Conservation (phyloP, 2,329 filamentous ascomycete genomes). For the Arthrobotrys megalospora region DNA sequence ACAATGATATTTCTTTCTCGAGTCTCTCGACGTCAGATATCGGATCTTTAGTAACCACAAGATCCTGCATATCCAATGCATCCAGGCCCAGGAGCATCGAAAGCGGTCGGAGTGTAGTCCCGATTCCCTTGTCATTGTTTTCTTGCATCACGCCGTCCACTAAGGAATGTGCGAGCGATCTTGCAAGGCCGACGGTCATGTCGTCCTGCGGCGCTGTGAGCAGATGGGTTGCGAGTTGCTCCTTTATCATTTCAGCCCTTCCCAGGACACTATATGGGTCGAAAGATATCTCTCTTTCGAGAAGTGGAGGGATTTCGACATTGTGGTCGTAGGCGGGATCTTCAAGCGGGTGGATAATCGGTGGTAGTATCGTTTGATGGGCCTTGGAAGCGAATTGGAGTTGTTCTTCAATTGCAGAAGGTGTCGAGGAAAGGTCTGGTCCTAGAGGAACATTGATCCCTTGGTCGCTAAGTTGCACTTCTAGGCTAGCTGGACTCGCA, state of each 20-base stretch:
- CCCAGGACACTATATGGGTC: slow-evolving; percentile 42
- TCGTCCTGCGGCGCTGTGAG: slow-evolving; percentile 32
- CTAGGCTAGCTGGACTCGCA: slow-evolving; percentile 70
- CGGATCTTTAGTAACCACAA: slow-evolving; percentile 37
- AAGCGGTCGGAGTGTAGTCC: slow-evolving; percentile 32
- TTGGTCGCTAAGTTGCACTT: slow-evolving; percentile 49
- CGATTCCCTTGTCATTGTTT: slow-evolving; percentile 28
- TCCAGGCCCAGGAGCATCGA: slow-evolving; percentile 49
- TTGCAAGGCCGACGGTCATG: slow-evolving; percentile 29
- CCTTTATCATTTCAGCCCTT: slow-evolving; percentile 47
- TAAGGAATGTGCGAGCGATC: slow-evolving; percentile 44
- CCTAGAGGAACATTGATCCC: slow-evolving; percentile 45
- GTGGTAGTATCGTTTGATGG: slow-evolving; percentile 53
- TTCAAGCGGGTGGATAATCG: slow-evolving; percentile 51
- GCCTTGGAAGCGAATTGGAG: slow-evolving; percentile 48
- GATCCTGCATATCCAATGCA: slow-evolving; percentile 53
- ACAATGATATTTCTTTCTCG: slow-evolving; percentile 51
- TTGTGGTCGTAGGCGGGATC: slow-evolving; percentile 53
- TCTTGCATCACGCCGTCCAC: slow-evolving; percentile 40
- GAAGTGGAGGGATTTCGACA: slow-evolving; percentile 53
- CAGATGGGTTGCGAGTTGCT: slow-evolving; percentile 45
- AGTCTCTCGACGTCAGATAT: slow-evolving; percentile 51
- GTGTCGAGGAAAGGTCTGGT: slow-evolving; percentile 35
- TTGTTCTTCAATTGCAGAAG: slow-evolving; percentile 57
- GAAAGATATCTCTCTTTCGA: slow-evolving; percentile 45